phyloP scores from a whole-genome alignment of 257 asterid genomes.

The Ocimum tenuiflorum region DNA sequence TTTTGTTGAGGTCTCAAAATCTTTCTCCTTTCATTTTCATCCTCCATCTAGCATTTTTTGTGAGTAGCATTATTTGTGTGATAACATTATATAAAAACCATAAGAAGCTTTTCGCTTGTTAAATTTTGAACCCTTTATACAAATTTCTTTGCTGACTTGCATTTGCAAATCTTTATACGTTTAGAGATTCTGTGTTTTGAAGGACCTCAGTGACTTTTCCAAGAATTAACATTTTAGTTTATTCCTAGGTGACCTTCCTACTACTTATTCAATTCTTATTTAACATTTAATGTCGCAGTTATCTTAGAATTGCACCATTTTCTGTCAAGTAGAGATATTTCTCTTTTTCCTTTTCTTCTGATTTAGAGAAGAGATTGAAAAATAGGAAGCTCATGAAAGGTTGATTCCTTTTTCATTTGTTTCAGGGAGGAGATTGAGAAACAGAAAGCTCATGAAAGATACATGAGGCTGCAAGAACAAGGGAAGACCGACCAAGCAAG shows the following conservation, averaged over 20 bases:
- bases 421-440: constrained; percentile 90
- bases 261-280: not conserved
- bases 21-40: not conserved
- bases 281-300: not conserved
- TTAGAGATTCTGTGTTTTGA: not conserved
- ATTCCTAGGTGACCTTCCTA: not conserved
- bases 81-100: not conserved
- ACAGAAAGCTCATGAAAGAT: constrained; percentile 88
- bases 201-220: not conserved
- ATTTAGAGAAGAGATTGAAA: constrained; percentile 88
- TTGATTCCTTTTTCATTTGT: constrained; percentile 8
- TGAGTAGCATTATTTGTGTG: not conserved
- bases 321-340: not conserved
- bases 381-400: constrained; percentile 81
- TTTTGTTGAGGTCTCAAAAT: not conserved
- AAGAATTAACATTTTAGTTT: not conserved
- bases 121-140: not conserved
- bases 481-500: constrained; percentile 92
- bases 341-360: not conserved
- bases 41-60: not conserved
- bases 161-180: not conserved
- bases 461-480: constrained; percentile 95
- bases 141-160: not conserved
- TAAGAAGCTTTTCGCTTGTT: not conserved
- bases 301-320: constrained; percentile 3